phyloP scores from a whole-genome alignment of 2,329 filamentous ascomycete species.

The Neonectria sp. region DNA sequence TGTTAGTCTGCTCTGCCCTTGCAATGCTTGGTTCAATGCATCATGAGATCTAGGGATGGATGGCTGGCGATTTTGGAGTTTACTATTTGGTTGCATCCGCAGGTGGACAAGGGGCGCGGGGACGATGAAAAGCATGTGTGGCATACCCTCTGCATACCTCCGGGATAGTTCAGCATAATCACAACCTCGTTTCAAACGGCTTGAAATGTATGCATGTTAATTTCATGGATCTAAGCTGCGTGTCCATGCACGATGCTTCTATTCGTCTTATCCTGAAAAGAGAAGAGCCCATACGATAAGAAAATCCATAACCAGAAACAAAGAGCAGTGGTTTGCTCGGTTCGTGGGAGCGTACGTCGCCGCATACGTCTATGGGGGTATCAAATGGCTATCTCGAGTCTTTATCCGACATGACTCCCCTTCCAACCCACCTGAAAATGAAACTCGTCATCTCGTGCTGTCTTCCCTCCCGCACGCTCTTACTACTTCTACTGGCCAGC shows the following conservation, averaged over 20 bases:
- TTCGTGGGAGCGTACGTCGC: slow-evolving; percentile 42
- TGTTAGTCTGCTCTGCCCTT: slow-evolving; percentile 41
- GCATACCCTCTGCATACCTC: slow-evolving; percentile 21
- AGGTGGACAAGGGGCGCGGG: slow-evolving; percentile 20
- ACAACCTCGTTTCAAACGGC: slow-evolving; percentile 12
- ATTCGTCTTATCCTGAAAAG: slow-evolving; percentile 27
- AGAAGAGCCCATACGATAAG: slow-evolving; percentile 19
- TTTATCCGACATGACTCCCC: slow-evolving; percentile 45
- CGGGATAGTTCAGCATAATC: slow-evolving; percentile 25
- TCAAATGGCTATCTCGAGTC: slow-evolving; percentile 49
- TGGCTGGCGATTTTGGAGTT: slow-evolving; percentile 48
- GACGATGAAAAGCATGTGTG: slow-evolving; percentile 20
- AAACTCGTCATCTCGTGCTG: slow-evolving; percentile 25
- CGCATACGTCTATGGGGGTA: slow-evolving; percentile 54
- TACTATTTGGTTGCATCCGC: slow-evolving; percentile 38
- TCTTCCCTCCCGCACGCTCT: slow-evolving; percentile 15
- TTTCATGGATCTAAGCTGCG: slow-evolving; percentile 8
- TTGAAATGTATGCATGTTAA: slow-evolving; percentile 10
- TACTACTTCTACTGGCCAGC: slow-evolving; percentile 10
- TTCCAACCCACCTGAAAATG: slow-evolving; percentile 34
- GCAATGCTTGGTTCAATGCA: slow-evolving; percentile 41
- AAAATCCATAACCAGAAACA: slow-evolving; percentile 33
- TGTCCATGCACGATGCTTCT: slow-evolving; percentile 14
- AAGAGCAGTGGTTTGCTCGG: slow-evolving; percentile 39
- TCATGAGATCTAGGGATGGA: slow-evolving; percentile 40